Conservation (phyloP, 495 filamentous ascomycete genomes). For the Podospora sp. region DNA sequence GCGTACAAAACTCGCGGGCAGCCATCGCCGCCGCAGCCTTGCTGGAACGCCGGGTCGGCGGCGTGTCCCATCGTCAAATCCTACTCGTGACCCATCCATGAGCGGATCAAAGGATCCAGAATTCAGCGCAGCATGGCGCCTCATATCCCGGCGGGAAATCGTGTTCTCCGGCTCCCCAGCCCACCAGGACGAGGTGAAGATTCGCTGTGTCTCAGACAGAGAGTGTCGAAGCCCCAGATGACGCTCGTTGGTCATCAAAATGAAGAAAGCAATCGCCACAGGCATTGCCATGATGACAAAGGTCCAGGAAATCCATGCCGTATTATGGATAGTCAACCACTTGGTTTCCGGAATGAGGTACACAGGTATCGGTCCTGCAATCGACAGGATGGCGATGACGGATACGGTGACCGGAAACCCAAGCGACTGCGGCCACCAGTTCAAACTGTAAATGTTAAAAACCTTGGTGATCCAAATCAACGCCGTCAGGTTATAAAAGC, state of each 20-base stretch:
- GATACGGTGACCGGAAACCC: slow-evolving; percentile 62
- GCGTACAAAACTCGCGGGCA: slow-evolving; percentile 62
- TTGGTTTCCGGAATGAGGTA: slow-evolving; percentile 54
- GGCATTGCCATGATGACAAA: slow-evolving; percentile 67
- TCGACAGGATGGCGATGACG: slow-evolving; percentile 55
- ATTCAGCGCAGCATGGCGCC: slow-evolving; percentile 36
- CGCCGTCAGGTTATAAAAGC: slow-evolving; percentile 64
- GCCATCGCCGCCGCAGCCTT: slow-evolving; percentile 51
- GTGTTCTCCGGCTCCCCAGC: slow-evolving; percentile 52
- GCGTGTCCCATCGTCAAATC: slow-evolving; percentile 28
- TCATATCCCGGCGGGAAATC: slow-evolving; percentile 37
- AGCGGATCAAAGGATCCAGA: slow-evolving; percentile 33
- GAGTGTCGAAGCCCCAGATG: slow-evolving; percentile 57
- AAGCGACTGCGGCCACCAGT: slow-evolving; percentile 64
- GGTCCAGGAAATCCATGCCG: slow-evolving; percentile 64
- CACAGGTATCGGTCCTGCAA: slow-evolving; percentile 58
- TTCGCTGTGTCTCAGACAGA: slow-evolving; percentile 63
- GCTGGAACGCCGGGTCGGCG: slow-evolving; percentile 33
- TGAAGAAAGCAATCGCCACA: slow-evolving; percentile 59
- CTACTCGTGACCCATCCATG: slow-evolving; percentile 31
- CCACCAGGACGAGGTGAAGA: slow-evolving; percentile 65
- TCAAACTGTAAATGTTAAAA: slow-evolving; percentile 67
- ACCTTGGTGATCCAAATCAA: slow-evolving; percentile 69
- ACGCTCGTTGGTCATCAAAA: slow-evolving; percentile 61
- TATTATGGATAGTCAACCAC: slow-evolving; percentile 58